Evolutionary conservation across 331 rosid genomes (phyloP), one percentile per base, ranked within the genome.

Genomic region (Malus hybrid): DNA sequence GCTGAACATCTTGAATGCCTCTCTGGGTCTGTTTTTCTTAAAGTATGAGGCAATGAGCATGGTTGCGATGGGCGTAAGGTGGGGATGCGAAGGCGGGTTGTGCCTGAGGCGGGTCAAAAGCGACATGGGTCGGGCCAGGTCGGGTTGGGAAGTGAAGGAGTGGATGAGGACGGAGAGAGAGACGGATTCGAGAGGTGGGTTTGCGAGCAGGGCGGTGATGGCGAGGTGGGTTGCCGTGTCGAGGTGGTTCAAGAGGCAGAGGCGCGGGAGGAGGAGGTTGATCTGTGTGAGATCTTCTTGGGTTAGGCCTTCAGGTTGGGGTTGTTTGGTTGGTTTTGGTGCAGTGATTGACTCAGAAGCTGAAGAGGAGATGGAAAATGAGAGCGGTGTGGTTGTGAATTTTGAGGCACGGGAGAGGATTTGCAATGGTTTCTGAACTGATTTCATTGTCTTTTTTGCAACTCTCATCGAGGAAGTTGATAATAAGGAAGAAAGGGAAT

Each of bases 191-290:
- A 82, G 88, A 39, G 88, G 74, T n/a, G 91, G 88, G 79, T 85
- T 70, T 7, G 86, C 22, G 79, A 86, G 83, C 67, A 68, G 88
- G 28, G 89, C 85, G 18, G 88, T 62, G 76, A 74, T 48, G 27
- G 86, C 72, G 65, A 90, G 90, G 60, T 76, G 75, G 66, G 87
- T 71, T 3, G 96, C 93, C 1, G 86, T 83, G 62, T 85, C 65
- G 31, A 85, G 86, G 74, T 86, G 82, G 84, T 74, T 39, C 7
- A 82, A 79, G 79, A 74, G 79, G 79, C 85, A 84, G 71, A 86
- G 93, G 70, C 87, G 87, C 10, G 93, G 93, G 59, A 88, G 74
- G 60, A 86, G 87, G 80, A 80, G 81, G 82, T 88, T 86, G 68
- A 83, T 72, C 27, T 72, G 48, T 3, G 77, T 77, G 24, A 83